Base-by-base conservation (phyloP, 2,329 filamentous ascomycete genomes). In the Pleoardoris graminearum region DNA sequence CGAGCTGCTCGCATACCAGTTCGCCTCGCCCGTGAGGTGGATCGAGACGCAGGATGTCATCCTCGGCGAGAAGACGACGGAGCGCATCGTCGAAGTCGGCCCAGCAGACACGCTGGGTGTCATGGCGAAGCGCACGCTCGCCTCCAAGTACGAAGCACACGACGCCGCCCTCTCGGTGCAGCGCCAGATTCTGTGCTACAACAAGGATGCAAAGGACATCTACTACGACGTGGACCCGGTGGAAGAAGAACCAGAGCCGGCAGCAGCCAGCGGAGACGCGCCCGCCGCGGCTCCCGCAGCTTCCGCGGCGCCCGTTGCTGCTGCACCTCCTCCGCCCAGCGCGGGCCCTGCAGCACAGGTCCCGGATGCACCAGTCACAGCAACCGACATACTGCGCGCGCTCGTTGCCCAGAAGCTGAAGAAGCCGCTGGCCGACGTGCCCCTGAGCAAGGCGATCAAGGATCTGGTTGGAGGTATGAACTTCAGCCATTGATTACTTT, bases 41-140 rank as follows among this genome's bases (percentile, higher is more conserved):
- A 99, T 99, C 77, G 94, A 99, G 80, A 99, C 94, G 50, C 94
- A 99, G 79, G 94, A 99, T 93, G 94, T 99, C 67, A 94, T 99
- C 71, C 89, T 99, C 66, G 93, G 89, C 61, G 91, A 97, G 77
- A 94, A 96, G 80, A 89, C 87, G 47, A 95, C 94, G 45, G 94
- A 99, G 83, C 87, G 94, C 72, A 95, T 99, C 71, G 94, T 99
- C 68, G 94, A 99, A 77, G 88, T 99, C 66, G 94, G 94, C 74
- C 94, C 94, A 22, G 92, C 93, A 68, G 93, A 99, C 77, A 99
- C 94, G 22, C 85, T 99, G 30, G 93, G 93, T 72, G 92, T 91
- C 53, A 99, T 99, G 94, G 94, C 94, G 61, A 95, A 92, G 82
- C 85, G 93, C 67, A 99, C 94, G 48, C 79, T 99, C 57, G 91